Base-by-base conservation (phyloP, 371 early-diverging fungal genomes). In the Fennellomyces sp. region DNA sequence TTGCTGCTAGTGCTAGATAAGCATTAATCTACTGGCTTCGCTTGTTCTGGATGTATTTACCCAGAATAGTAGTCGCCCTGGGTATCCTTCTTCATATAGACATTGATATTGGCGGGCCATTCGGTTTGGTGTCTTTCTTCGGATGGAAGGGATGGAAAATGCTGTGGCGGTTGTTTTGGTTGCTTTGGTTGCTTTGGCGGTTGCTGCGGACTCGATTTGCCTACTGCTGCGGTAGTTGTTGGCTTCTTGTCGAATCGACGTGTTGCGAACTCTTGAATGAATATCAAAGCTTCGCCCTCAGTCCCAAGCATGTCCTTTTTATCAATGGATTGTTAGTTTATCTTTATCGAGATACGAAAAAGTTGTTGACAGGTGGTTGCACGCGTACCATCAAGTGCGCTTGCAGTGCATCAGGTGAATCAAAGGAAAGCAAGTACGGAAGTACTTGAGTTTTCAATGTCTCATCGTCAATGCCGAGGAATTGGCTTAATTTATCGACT, bases 31-130 rank as follows among this genome's bases (percentile, higher is more conserved):
- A 33, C n/a, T 6, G 12, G 51, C 8, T 51, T 41, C 10, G 25
- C 23, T 7, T 41, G 41, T 41, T 17, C 4, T 25, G 0, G 13
- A 0, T 19, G 7, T 13, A 48, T 61, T 66, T 66, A 75, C 76
- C 75, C 74, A 17, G 66, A 29, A 52, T 72, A 71, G 52, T 84
- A 82, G 25, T 76, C 79, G 10, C 79, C 83, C 21, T 82, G 77
- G 7, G 58, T 69, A n/a, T 81, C 72, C 12, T 71, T 66, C 53
- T 79, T 82, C 58, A 68, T 54, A 38, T 83, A 76, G 2, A 83
- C 75, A 47, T 72, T 82, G 27, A 69, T 66, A 51, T 79, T 77
- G 13, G 59, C 68, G 12, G 76, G 76, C 76, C 76, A 79, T 52
- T 68, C 47, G 5, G 66, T 63, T 28, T 68, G 61, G 13, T 56